These are phyloP conservation scores for Bruguiera sexangula DNA, from an alignment of 345 rosid genomes.

Conservation along the genomic window DNA sequence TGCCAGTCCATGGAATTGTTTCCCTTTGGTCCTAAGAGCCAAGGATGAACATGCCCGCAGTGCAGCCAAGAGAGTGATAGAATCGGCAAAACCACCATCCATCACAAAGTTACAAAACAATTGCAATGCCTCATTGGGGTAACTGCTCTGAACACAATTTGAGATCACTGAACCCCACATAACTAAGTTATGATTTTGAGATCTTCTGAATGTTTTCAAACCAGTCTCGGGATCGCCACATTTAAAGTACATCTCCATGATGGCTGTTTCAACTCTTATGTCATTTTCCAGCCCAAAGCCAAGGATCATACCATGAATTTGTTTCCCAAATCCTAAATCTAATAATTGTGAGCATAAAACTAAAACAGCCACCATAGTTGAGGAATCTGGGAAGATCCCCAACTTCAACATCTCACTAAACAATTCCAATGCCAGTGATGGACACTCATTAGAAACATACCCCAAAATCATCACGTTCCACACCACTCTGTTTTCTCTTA, in stretches of 20 bases:
- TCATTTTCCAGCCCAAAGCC: constrained; percentile 34
- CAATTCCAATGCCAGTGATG: constrained; percentile 27
- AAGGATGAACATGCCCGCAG: constrained; percentile 42
- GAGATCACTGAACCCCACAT: constrained; percentile 44
- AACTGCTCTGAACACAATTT: constrained; percentile 29
- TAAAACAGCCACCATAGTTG: constrained; percentile 36
- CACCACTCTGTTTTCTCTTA: constrained; percentile 28
- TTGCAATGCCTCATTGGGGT: constrained; percentile 28
- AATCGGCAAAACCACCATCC: constrained; percentile 35
- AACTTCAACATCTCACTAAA: constrained; percentile 35
- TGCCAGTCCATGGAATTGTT: constrained; percentile 38
- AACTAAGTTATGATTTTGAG: constrained; percentile 26
- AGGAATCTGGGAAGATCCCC: constrained; percentile 36
- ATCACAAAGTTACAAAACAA: constrained; percentile 31
- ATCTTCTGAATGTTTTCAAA: constrained; percentile 31
- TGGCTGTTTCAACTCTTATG: constrained; percentile 35
- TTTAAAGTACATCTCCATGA: constrained; percentile 44
- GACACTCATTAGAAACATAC: constrained; percentile 31
- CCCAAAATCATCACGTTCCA: constrained; percentile 52
- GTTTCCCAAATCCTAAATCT: constrained; percentile 28
- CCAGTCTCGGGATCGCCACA: constrained; percentile 36
- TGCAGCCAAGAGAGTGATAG: constrained; percentile 34
- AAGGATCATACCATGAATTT: constrained; percentile 33
- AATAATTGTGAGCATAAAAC: constrained; percentile 31
- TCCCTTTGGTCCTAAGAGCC: constrained; percentile 30